Base-by-base conservation (phyloP, 2,329 filamentous ascomycete genomes). In the Colletotrichum salicis region DNA sequence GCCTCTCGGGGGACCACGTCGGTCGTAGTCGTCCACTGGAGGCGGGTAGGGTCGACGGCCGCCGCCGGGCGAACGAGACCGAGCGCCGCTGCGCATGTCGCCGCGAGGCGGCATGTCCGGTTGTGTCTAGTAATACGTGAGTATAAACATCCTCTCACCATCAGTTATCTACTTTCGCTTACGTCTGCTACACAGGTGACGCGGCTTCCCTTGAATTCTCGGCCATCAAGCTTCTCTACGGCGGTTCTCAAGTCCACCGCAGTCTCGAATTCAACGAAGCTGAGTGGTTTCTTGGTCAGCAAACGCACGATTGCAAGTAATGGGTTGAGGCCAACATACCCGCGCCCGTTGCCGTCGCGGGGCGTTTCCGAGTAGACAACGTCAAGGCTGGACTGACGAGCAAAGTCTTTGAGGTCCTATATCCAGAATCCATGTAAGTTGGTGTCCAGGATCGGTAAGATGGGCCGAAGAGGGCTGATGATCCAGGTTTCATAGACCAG, bases 361-460 rank as follows among this genome's bases (percentile, higher is more conserved):
- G 92, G 93, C 73, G 97, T 97, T 86, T 99, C 96, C 76, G 95
- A 98, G 83, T 97, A 99, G 79, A 99, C 96, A 76, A 99, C 96
- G 82, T 98, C 96, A 83, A 97, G 90, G 84, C 95, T 95, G 83
- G 96, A 97, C 84, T 97, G 94, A 81, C 96, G 95, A 74, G 96
- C 96, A 85, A 99, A 99, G 84, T 99, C 96, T 93, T 99, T 99
- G 66, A 99, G 91, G 85, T 99, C 96, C 96, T 99, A 95, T 86
- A 92, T 86, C 88, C 89, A 91, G 88, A 88, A 84, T 90, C 89
- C 90, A 89, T 88, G 93, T 96, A 94, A 95, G 93, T 95, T 86
- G 77, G 76, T 77, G 78, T 80, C 78, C 80, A 78, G 71, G 64
- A 76, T 71, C 56, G 62, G 24, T 64, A 27, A 59, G 56, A 69